A percentile compares a stretch with the other conserved stretches of the same genome.
phyloP scores from a whole-genome alignment of 2,329 filamentous ascomycete genomes.

The Orbilia oligospora region DNA sequence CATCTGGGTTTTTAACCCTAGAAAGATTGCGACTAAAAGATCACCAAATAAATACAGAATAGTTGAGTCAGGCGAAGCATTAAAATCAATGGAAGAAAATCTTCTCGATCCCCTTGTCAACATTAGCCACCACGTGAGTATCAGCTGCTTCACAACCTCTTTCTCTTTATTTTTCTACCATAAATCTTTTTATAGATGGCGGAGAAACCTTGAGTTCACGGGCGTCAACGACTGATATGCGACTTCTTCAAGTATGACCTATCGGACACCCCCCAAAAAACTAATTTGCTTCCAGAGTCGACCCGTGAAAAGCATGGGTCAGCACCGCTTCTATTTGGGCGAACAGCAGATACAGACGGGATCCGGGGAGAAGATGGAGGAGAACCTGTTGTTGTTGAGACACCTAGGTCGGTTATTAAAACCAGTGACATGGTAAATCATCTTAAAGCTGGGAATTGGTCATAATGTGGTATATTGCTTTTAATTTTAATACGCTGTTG shows the following conservation, averaged over 20 bases:
- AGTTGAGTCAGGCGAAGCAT: conserved; percentile 48
- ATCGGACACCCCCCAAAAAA: background rate
- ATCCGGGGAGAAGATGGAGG: background rate
- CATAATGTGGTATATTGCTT: background rate
- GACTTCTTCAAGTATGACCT: conserved; percentile 20
- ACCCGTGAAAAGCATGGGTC: background rate
- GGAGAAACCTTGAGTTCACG: background rate
- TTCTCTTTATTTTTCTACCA: background rate
- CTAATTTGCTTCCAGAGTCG: background rate
- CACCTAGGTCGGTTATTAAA: conserved; percentile 1
- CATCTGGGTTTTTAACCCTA: conserved; percentile 35
- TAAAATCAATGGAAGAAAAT: conserved; percentile 53
- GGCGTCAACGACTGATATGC: background rate
- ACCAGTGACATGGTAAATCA: conserved; percentile 34
- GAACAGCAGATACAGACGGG: background rate
- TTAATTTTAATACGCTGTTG: background rate
- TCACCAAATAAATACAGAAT: conserved; percentile 59
- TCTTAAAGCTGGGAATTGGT: conserved; percentile 45
- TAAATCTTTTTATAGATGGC: background rate
- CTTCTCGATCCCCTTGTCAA: conserved; percentile 62
- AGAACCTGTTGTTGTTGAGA: background rate
- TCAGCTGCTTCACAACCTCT: background rate
- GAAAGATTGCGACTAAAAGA: conserved; percentile 45
- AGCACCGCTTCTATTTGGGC: background rate
- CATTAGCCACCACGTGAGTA: conserved; percentile 63